Evolutionary conservation across 306 rosid genomes (phyloP).

Genomic region (Corylus americana): DNA sequence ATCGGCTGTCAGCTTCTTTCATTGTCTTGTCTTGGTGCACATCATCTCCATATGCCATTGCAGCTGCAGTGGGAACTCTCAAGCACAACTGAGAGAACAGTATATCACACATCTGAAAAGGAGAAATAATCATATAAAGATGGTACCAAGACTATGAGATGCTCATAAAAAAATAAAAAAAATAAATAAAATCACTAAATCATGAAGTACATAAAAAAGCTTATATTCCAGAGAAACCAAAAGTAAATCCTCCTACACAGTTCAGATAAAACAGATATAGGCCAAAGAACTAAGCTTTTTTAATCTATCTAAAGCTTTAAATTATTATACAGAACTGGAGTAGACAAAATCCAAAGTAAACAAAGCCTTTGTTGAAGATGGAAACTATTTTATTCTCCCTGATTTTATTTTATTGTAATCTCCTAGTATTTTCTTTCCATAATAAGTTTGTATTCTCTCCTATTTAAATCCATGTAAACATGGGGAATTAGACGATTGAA

Average conservation of each 20-base stretch:
- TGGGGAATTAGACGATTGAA: no score
- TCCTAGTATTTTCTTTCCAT: no score
- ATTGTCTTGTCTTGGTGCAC: slow-evolving; percentile 34
- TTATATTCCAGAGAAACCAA: neutral
- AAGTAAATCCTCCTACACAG: neutral
- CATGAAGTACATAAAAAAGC: no score
- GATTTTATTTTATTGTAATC: no score
- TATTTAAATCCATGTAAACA: no score
- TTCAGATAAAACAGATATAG: neutral
- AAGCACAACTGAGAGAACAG: slow-evolving; percentile 93
- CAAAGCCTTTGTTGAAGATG: neutral
- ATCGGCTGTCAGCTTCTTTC: slow-evolving; percentile 60
- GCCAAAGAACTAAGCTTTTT: neutral
- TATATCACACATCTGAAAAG: slow-evolving; percentile 91
- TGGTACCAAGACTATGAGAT: neutral
- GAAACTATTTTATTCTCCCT: no score
- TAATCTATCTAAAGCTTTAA: neutral
- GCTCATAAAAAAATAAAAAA: neutral
- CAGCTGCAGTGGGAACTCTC: slow-evolving; percentile 71
- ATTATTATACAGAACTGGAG: neutral
- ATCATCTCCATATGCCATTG: slow-evolving; percentile 66
- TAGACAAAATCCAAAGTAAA: slow-evolving; percentile 2
- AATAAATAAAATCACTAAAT: neutral
- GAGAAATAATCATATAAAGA: neutral
- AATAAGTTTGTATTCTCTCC: no score